phyloP scores from a whole-genome alignment of 2,329 filamentous ascomycete genomes.

The Scytalidium lignicola region DNA sequence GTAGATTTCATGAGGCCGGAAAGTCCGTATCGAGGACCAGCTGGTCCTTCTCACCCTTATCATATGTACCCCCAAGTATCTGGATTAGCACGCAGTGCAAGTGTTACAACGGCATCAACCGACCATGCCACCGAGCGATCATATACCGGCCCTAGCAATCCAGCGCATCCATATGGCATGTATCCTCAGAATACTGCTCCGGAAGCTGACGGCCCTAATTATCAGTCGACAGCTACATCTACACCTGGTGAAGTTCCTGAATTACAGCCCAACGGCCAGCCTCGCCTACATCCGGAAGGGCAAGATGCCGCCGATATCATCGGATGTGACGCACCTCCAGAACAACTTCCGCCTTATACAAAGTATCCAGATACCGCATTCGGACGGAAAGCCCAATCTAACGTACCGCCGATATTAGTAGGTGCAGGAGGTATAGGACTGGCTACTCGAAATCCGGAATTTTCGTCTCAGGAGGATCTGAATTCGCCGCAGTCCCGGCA shows the following conservation, averaged over 20 bases:
- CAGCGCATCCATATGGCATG: slow-evolving; percentile 80
- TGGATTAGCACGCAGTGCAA: slow-evolving; percentile 44
- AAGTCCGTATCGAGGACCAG: slow-evolving; percentile 54
- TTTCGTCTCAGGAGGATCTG: slow-evolving; percentile 53
- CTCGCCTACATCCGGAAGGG: slow-evolving; percentile 66
- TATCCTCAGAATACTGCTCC: slow-evolving; percentile 74
- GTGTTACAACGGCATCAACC: slow-evolving; percentile 68
- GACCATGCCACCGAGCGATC: slow-evolving; percentile 52
- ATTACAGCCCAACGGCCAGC: too few species aligned
- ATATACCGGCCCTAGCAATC: slow-evolving; percentile 57
- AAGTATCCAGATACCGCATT: slow-evolving; percentile 75
- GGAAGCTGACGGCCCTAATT: slow-evolving; percentile 43
- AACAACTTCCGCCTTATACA: slow-evolving; percentile 88
- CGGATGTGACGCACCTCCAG: slow-evolving; percentile 80
- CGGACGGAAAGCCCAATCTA: slow-evolving; percentile 45
- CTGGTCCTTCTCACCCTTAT: slow-evolving; percentile 78
- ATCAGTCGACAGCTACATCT: slow-evolving; percentile 27
- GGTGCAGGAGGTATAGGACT: slow-evolving; percentile 59
- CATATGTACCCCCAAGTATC: slow-evolving; percentile 80
- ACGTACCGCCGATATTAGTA: slow-evolving; percentile 15
- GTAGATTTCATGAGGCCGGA: slow-evolving; percentile 31
- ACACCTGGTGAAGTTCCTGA: slow-evolving; percentile 75
- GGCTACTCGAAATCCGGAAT: slow-evolving; percentile 58
- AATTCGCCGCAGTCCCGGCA: slow-evolving; percentile 43
- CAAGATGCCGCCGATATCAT: slow-evolving; percentile 84